Conservation (phyloP, 345 rosid species). For the Lagerstroemia speciosa region DNA sequence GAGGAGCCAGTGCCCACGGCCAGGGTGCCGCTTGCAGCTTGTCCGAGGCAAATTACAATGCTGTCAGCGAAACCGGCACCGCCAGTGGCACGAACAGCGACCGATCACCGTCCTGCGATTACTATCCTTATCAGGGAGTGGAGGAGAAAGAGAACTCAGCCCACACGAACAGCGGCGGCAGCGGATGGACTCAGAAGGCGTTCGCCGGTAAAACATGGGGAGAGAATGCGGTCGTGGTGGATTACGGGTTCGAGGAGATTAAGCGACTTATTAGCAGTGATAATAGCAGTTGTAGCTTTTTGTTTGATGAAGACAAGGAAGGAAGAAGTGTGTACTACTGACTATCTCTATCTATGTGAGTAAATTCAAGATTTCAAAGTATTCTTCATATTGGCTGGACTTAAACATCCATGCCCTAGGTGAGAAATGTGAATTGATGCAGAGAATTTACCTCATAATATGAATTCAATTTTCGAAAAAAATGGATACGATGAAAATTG, state of each 20-base stretch:
- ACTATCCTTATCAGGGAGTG: constrained; percentile 8
- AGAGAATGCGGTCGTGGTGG: background rate
- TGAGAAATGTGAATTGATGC: no score
- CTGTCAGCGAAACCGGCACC: constrained; percentile 21
- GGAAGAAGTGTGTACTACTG: constrained; percentile 2
- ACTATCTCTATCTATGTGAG: background rate
- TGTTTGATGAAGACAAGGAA: constrained; percentile 47
- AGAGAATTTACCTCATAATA: no score
- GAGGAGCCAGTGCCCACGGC: constrained; percentile 11
- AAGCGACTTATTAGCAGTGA: constrained; percentile 41
- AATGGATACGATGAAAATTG: no score
- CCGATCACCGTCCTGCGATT: constrained; percentile 15
- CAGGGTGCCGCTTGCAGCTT: constrained; percentile 44
- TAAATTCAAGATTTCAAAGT: background rate
- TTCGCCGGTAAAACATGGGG: background rate
- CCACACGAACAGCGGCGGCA: background rate
- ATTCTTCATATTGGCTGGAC: background rate
- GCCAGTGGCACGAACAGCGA: background rate
- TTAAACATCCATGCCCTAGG: no score
- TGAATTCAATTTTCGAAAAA: no score
- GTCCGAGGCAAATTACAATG: constrained; percentile 46
- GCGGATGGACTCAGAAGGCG: background rate
- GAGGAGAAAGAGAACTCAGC: constrained; percentile 12
- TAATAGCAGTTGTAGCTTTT: constrained; percentile 18
- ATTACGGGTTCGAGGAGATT: constrained; percentile 63